Evolutionary conservation across 106 monocot genomes (phyloP).

Genomic region (Gastrodia elata): DNA sequence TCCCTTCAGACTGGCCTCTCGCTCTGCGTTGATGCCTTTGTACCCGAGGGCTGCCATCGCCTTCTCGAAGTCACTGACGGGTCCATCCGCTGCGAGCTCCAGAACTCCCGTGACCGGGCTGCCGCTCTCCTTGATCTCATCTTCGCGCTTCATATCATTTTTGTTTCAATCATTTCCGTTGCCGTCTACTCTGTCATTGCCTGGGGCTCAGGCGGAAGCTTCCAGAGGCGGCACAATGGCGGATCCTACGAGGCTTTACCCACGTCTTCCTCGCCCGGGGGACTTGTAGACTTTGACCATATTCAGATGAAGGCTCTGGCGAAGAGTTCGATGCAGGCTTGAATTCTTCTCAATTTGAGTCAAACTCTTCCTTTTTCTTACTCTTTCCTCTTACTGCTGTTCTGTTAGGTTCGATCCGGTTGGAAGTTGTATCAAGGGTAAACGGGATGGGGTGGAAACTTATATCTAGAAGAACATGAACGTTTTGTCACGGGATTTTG

Average conservation of each 20-base stretch:
- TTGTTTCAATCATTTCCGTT: slow-evolving; percentile 35
- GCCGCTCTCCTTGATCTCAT: slow-evolving; percentile 41
- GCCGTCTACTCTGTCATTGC: slow-evolving; percentile 20
- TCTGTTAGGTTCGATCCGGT: neutral
- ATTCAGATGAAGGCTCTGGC: slow-evolving; percentile 9
- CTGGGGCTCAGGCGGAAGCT: slow-evolving; percentile 25
- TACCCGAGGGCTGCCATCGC: slow-evolving; percentile 55
- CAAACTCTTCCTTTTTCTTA: neutral
- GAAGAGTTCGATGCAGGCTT: slow-evolving; percentile 9
- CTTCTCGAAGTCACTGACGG: slow-evolving; percentile 36
- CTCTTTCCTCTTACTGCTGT: neutral
- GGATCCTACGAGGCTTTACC: slow-evolving; percentile 10
- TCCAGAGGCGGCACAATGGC: neutral
- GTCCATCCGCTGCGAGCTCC: slow-evolving; percentile 56
- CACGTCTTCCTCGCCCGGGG: slow-evolving; percentile 4
- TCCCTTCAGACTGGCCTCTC: slow-evolving; percentile 40
- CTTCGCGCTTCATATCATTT: slow-evolving; percentile 26
- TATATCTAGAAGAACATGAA: neutral
- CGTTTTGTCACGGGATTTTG: neutral
- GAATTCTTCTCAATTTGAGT: neutral
- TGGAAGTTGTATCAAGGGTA: neutral
- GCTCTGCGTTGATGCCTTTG: slow-evolving; percentile 60
- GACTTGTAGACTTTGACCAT: slow-evolving; percentile 5
- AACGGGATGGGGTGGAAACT: neutral
- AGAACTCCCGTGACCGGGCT: slow-evolving; percentile 42